These are phyloP conservation scores for Arthroderma uncinatum DNA, from an alignment of 2,329 filamentous ascomycete species.

Conservation along the genomic window DNA sequence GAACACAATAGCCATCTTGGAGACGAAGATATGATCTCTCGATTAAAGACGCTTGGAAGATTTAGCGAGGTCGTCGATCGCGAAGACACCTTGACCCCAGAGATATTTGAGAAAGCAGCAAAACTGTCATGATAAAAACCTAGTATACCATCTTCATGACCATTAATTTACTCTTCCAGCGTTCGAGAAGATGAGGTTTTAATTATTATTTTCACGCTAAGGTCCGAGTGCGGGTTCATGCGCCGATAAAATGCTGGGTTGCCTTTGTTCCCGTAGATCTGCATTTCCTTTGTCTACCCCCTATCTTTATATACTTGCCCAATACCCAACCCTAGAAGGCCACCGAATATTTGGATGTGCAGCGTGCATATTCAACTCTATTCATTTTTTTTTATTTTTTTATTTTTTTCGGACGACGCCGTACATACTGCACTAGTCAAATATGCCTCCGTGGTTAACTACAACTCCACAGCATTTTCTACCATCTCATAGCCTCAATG, in stretches of 20 bases:
- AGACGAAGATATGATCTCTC: constrained; percentile 54
- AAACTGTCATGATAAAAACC: constrained; percentile 29
- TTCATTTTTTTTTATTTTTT: too few species aligned
- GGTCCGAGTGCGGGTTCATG: not conserved
- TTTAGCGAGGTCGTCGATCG: constrained; percentile 42
- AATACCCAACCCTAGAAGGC: not conserved
- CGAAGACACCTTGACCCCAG: constrained; percentile 43
- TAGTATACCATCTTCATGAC: not conserved
- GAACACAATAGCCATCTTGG: constrained; percentile 57
- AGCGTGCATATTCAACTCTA: not conserved
- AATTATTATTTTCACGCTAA: not conserved
- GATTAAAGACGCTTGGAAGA: constrained; percentile 46
- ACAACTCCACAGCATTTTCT: not conserved
- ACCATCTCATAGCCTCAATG: not conserved
- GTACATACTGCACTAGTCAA: not conserved
- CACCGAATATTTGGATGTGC: not conserved
- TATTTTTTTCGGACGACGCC: not conserved
- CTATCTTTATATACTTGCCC: not conserved
- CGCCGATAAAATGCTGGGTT: not conserved
- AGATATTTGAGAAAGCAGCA: constrained; percentile 41
- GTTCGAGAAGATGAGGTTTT: constrained; percentile 3
- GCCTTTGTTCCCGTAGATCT: not conserved
- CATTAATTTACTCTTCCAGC: not conserved
- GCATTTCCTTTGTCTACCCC: not conserved
- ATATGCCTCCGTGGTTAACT: not conserved